A percentile compares a stretch with the other conserved stretches of the same genome.
Conservation (phyloP, 73 alveolate species). For the Diophrys appendiculata region DNA sequence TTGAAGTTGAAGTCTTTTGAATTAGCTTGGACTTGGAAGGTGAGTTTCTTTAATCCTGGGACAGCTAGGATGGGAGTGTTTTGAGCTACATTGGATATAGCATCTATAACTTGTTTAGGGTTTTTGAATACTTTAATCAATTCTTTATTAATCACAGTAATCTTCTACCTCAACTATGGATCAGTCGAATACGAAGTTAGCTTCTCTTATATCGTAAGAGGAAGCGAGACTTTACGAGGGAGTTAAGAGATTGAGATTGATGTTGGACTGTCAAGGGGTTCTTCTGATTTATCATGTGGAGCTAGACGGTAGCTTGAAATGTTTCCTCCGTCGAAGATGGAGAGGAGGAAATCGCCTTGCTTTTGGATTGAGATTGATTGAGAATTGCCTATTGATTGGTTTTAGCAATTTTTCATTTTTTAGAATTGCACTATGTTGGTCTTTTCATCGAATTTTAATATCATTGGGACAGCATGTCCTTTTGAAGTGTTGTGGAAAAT, state of each 20-base stretch:
- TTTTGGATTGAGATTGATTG: too few relatives aligned
- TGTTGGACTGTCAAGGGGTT: background rate
- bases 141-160: background rate
- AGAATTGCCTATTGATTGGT: too few relatives aligned
- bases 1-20: background rate
- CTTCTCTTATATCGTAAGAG: background rate
- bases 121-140: background rate
- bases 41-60: background rate
- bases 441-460: too few relatives aligned
- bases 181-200: background rate
- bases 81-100: background rate
- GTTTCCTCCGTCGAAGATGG: background rate
- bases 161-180: background rate
- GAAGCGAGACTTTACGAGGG: background rate
- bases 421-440: too few relatives aligned
- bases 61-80: background rate
- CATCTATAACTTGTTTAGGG: background rate
- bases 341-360: background rate
- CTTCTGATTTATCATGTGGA: too few relatives aligned
- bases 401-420: too few relatives aligned
- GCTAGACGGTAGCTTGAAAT: background rate
- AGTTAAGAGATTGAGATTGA: background rate
- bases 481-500: too few relatives aligned
- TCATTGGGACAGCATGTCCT: too few relatives aligned
- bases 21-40: background rate